Evolutionary conservation across 2,329 filamentous ascomycete species (phyloP).

Genomic region (Alternaria postmessia): DNA sequence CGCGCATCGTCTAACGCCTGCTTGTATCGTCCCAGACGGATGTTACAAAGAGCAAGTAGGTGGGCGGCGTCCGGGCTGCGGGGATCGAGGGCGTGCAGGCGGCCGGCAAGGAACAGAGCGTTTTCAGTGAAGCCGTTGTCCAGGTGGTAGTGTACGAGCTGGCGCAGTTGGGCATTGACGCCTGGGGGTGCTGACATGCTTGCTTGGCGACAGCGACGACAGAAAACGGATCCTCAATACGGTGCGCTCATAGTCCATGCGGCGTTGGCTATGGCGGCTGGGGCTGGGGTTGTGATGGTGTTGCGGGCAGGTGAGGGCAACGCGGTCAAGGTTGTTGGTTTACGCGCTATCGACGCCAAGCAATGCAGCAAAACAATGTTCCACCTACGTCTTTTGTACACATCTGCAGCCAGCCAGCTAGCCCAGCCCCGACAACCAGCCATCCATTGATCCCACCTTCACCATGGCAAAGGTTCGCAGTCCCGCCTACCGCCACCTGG

Average conservation of each 20-base stretch:
- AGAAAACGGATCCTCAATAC: conserved; percentile 17
- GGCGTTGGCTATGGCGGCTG: conserved; percentile 1
- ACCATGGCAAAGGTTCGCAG: conserved; percentile 16
- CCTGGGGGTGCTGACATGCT: conserved; percentile 66
- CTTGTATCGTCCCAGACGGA: conserved; percentile 81
- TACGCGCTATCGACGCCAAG: conserved; percentile 4
- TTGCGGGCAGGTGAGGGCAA: conserved; percentile 13
- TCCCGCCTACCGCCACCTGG: too few species aligned
- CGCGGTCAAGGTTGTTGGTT: conserved; percentile 17
- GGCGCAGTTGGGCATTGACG: conserved; percentile 67
- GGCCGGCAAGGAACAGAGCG: conserved; percentile 90
- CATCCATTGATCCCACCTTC: neutral
- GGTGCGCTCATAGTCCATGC: conserved; percentile 13
- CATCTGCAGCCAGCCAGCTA: neutral
- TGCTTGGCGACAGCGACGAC: conserved; percentile 4
- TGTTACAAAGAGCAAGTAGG: conserved; percentile 83
- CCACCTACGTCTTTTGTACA: conserved; percentile 1
- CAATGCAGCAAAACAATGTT: conserved; percentile 4
- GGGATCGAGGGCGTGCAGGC: conserved; percentile 83
- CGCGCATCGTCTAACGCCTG: conserved; percentile 87
- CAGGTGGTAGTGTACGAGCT: conserved; percentile 76
- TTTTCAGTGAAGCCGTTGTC: conserved; percentile 91
- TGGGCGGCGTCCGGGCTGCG: conserved; percentile 82
- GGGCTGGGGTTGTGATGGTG: conserved; percentile 7
- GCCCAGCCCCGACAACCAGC: neutral